Base-by-base conservation (phyloP, 768 basidiomycete species). In the Dacryopinax primogenitus region DNA sequence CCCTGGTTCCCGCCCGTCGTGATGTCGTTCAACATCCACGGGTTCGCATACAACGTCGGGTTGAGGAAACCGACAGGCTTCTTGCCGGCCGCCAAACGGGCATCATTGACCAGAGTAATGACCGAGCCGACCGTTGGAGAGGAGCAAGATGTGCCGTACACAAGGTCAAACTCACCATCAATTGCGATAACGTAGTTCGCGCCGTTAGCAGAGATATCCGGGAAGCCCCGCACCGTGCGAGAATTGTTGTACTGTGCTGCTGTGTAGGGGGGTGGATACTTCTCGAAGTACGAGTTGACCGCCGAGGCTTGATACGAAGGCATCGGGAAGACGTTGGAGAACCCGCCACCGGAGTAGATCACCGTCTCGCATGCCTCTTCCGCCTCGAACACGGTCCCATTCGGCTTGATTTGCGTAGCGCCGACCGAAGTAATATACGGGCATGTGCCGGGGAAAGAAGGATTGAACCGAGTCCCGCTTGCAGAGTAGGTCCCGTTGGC, bases 51-150 rank as follows among this genome's bases (percentile, higher is more conserved):
- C 65, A 79, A 77, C 28, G 74, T 70, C 32, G 79, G 79, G 69
- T 81, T 81, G 65, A 81, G 78, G 70, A 81, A 79, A 65, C 76
- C 75, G 33, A 76, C 71, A 16, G 77, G 75, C 2, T 68, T 72
- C 70, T 77, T 77, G 3, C 76, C 76, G 2, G 69, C 70, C 33
- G 73, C 69, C 23, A 78, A 67, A 11, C 77, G 71, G 0, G 77
- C 77, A 64, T 77, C 77, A 51, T 79, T 78, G 32, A 78, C 71
- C 7, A 78, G 69, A 6, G 77, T 73, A 39, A 78, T 73, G 32
- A 78, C 76, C 30, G 77, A 69, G 12, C 71, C 77, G 39, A 76
- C 67, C 1, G 73, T 75, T 11, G 76, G 77, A 18, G 73, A 66
- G 15, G 75, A 71, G 15, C 74, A 75, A 2, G 73, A 76, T 1